Conservation (phyloP, 2,329 filamentous ascomycete species). For the Colletotrichum shisoi region DNA sequence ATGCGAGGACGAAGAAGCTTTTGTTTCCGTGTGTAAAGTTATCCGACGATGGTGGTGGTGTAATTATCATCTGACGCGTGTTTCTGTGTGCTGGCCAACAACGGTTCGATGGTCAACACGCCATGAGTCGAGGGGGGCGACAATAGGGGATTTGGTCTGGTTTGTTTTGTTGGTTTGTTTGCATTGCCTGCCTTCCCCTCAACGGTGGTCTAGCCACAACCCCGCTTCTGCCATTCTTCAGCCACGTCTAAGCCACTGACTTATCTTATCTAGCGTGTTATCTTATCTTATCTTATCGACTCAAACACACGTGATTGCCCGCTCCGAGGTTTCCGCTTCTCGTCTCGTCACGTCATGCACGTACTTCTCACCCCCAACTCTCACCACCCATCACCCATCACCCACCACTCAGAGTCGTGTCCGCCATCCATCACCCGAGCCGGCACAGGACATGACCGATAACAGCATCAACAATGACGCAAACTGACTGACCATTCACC, state of each 20-base stretch:
- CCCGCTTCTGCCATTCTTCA: slow-evolving; percentile 1
- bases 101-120: slow-evolving; percentile 12
- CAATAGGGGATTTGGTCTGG: no score
- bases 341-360: background rate
- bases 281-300: background rate
- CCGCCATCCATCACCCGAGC: slow-evolving; percentile 8
- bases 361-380: background rate
- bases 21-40: slow-evolving; percentile 7
- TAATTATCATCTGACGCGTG: slow-evolving; percentile 21
- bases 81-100: slow-evolving; percentile 9
- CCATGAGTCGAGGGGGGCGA: background rate
- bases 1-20: slow-evolving; percentile 1
- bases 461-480: background rate
- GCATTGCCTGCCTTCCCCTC: no score
- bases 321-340: background rate
- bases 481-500: background rate
- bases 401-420: slow-evolving; percentile 16
- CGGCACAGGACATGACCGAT: slow-evolving; percentile 2
- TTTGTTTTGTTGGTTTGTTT: slow-evolving; percentile 21
- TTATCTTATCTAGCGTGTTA: no score
- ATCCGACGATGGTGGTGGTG: slow-evolving; percentile 3
- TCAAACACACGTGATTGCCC: background rate
- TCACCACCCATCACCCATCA: background rate
- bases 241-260: background rate
- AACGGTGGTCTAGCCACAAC: slow-evolving; percentile 20